Base-by-base conservation (phyloP, 2,329 filamentous ascomycete genomes). In the Nannizziopsis arthrosporioides region DNA sequence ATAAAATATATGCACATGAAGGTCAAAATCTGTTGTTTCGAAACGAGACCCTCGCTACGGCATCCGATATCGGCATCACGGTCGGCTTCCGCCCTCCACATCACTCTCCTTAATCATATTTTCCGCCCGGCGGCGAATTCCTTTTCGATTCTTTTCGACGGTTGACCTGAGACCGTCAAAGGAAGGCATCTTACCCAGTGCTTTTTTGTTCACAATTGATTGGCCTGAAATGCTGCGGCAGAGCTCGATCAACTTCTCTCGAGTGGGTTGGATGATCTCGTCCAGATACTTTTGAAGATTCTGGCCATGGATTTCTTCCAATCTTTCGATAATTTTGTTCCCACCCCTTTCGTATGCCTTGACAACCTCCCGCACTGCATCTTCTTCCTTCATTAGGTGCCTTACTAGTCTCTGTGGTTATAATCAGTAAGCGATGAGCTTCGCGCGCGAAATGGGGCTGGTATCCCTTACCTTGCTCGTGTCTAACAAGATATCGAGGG, bases 301-400 rank as follows among this genome's bases (percentile, higher is more conserved):
- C 19, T 61, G 55, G 22, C 63, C 56, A 22, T 74, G 71, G 5
- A 58, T 59, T 44, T 64, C 50, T 41, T 68, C 61, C 14, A 75
- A 57, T 15, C 66, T 57, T 31, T 69, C 59, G 7, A 76, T 56
- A 15, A 75, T 54, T n/a, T 57, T 61, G 51, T 66, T 52, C 38
- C 68, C 71, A 43, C 71, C 68, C 27, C 62, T 57, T 32, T 61
- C 63, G 53, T 71, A 76, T 18, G 64, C 65, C 6, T 67, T 61
- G 3, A 73, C 55, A 19, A 73, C 67, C 22, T 69, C 62, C 3
- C 57, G 58, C 19, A 73, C 62, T 1, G 67, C 68, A 3, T 62
- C 63, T 54, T 74, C 72, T 39, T 69, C 65, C n/a, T 68, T 63
- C 7, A 72, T 61, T 14, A 77, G 63, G 48, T 73, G 66, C 1